Evolutionary conservation across 305 asterid genomes (phyloP).

Genomic region (Fraxinus angustifolia): DNA sequence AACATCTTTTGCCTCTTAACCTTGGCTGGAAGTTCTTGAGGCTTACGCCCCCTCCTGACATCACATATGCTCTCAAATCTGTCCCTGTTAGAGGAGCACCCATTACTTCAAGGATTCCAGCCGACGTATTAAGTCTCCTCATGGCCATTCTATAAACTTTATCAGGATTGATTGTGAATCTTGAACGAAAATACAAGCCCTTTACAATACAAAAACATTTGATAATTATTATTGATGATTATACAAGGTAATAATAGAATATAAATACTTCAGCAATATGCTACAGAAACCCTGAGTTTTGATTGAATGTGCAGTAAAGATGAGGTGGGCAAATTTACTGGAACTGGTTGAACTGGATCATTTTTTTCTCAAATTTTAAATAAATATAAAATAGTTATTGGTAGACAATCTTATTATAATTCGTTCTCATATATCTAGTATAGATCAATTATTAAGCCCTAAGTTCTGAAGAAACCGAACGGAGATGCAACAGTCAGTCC

Average conservation of each 20-base stretch:
- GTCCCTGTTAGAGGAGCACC: constrained; percentile 95
- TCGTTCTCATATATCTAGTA: not conserved
- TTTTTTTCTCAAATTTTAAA: not conserved
- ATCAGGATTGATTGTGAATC: constrained; percentile 82
- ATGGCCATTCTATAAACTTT: constrained; percentile 91
- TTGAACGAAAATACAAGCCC: constrained; percentile 82
- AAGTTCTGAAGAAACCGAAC: not conserved
- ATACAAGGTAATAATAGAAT: not conserved
- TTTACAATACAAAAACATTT: constrained; percentile 27
- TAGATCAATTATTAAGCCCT: not conserved
- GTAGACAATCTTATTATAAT: not conserved
- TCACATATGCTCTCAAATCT: constrained; percentile 89
- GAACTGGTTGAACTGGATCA: not conserved
- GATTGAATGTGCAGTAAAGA: not conserved
- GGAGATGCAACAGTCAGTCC: not conserved
- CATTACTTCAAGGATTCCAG: constrained; percentile 94
- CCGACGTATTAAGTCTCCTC: constrained; percentile 80
- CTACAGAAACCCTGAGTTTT: not conserved
- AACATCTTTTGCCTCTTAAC: constrained; percentile 82
- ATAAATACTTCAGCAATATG: not conserved
- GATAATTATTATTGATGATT: constrained; percentile 1
- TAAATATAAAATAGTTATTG: not conserved
- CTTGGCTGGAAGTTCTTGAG: constrained; percentile 61
- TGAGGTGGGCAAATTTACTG: not conserved
- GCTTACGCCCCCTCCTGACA: constrained; percentile 91